Evolutionary conservation across 345 rosid species (phyloP), one percentile per base, ranked within the genome.

Genomic region (Conringia planisiliqua): DNA sequence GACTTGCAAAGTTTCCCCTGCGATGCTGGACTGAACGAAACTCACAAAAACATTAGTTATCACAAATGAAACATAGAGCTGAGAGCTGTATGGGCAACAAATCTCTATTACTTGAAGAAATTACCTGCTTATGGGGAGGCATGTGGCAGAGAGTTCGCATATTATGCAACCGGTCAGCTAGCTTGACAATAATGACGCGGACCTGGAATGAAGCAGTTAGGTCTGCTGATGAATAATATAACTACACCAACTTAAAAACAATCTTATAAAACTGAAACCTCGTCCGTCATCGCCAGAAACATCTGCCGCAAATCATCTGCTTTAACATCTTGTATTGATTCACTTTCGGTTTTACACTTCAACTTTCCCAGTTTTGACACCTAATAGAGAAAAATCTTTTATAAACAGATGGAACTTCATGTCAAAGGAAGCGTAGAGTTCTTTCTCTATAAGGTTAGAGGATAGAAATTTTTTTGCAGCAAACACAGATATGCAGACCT

Each of bases 261-360:
- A 66, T 36, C 22, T 47, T 43, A 55, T 24, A 16, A 48, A 48
- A 58, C 20, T 17, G 46, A 70, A 67, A 92, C 99, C 96, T 95
- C 99, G 67, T 90, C 97, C 35, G 99, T 95, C 99, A 91, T 95
- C 2, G 99, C 90, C 57, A 95, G 79, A 84, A 95, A 90, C 99
- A 95, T 95, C 86, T 95, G 99, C 61, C 93, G 86, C 72, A 95
- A 88, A 79, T 95, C 99, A 87, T 95, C 96, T 79, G 99, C 99
- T 85, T 95, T 91, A 20, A 91, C 99, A 79, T 95, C 99, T 86
- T 95, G 96, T 59, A 84, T 93, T 7, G 92, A 82, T 76, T 85
- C 80, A 66, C 62, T 84, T 76, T 95, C 88, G 33, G 85, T 85
- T 82, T 90, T 85, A 87, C 86, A 89, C 78, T 95, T 95, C 67